Base-by-base conservation (phyloP, 495 filamentous ascomycete genomes). In the Penicillium silybi region DNA sequence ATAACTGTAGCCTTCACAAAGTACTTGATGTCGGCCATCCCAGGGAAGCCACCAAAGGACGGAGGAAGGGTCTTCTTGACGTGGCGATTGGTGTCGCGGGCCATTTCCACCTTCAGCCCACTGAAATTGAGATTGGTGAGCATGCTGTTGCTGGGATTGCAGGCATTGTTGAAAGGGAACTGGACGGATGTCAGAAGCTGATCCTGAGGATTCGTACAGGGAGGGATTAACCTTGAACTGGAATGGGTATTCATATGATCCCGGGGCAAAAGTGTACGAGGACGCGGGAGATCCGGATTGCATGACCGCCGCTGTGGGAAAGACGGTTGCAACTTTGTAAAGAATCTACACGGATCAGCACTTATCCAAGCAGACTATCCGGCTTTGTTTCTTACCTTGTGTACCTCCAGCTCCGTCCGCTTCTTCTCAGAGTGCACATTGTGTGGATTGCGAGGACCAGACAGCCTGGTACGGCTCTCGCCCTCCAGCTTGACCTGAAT, bases 401-500 rank as follows among this genome's bases (percentile, higher is more conserved):
- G 88, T 11, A 95, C 81, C 59, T 92, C 86, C 38, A 84, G 65
- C 61, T 86, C 83, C 7, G 81, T 78, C 51, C 74, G 76, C 59
- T 78, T 78, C 60, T 74, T 77, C 23, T 86, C 75, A 19, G 75
- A 74, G 37, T 74, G 62, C 22, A 79, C 75, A 85, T 80, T 62
- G 77, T 86, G 73, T 72, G 82, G 66, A 72, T 82, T 61, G 76
- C 82, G 59, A 48, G 69, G 61, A 22, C 73, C 57, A 69, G 73
- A 54, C 65, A 87, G 64, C 39, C 82, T 79, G 17, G 90, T 91
- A 42, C 79, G 78, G 57, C 86, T 88, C 67, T 95, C 91, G 47
- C 92, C 93, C 65, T 98, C 92, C 32, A 98, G 80, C 73, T 98
- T 98, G 56, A 96, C 92, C 38, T 90, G 80, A 46, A 98, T 87